Percentiles rank a stretch among this genome's conserved stretches.
Evolutionary conservation across 768 basidiomycete genomes (phyloP).

Genomic region (Mycena haematopus): DNA sequence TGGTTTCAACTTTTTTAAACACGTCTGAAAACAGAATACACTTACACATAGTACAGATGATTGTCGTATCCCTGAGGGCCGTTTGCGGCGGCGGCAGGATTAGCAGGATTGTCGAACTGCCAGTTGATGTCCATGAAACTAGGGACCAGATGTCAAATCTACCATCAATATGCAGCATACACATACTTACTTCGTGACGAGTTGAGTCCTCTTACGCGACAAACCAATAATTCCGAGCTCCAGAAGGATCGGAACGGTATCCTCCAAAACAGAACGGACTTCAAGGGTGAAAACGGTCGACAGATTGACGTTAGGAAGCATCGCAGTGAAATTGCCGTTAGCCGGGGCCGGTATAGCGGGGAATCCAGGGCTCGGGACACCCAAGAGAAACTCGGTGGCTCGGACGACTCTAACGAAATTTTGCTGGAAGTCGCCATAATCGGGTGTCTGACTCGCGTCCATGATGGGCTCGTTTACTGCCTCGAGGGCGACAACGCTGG

Average conservation of each 20-base stretch:
- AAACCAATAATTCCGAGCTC: slow-evolving; percentile 33
- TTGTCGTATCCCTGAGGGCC: slow-evolving; percentile 81
- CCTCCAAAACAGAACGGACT: slow-evolving; percentile 39
- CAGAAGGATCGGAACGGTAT: slow-evolving; percentile 45
- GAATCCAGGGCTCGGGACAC: slow-evolving; percentile 38
- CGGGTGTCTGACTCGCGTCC: slow-evolving; percentile 71
- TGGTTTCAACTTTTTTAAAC: not conserved
- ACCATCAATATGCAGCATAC: not conserved
- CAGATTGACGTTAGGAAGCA: slow-evolving; percentile 32
- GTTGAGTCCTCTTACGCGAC: slow-evolving; percentile 19
- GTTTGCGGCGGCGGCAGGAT: slow-evolving; percentile 70
- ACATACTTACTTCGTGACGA: slow-evolving; percentile 43
- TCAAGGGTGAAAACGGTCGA: slow-evolving; percentile 35
- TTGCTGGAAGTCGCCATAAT: slow-evolving; percentile 71
- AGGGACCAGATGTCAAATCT: slow-evolving; percentile 20
- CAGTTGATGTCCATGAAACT: slow-evolving; percentile 87
- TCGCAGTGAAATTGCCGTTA: slow-evolving; percentile 35
- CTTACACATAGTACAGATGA: slow-evolving; percentile 79
- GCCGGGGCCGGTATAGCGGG: slow-evolving; percentile 29
- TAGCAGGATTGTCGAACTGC: slow-evolving; percentile 73
- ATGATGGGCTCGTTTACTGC: slow-evolving; percentile 82
- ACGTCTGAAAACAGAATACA: slow-evolving; percentile 9
- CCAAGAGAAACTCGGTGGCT: slow-evolving; percentile 36
- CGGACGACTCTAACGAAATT: slow-evolving; percentile 74
- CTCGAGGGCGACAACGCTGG: slow-evolving; percentile 72